Base-by-base conservation (phyloP, 1,284 basidiomycete genomes). In the Ustilago curta region DNA sequence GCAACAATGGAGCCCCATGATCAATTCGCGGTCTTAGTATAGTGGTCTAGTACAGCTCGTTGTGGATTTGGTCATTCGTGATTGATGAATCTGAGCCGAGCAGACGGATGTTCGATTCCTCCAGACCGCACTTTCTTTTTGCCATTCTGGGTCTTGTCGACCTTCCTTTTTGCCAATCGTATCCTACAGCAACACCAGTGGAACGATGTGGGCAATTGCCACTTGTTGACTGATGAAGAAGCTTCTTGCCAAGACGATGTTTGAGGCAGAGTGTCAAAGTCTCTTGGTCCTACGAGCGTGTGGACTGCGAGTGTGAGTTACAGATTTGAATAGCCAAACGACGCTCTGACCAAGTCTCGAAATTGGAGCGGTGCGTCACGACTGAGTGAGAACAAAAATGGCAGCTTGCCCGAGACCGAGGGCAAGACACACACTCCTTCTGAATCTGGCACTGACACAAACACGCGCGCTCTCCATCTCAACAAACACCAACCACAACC, bases 71-170 rank as follows among this genome's bases (percentile, higher is more conserved):
- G 35, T 37, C 35, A 37, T 37, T 43, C 12, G n/a, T 43, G 35
- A 14, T 14, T 37, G 35, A 37, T 42, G 29, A 21, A n/a, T 43
- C 35, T 16, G 55, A 45, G 27, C 68, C 61, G 61, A 70, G 58
- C 61, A 70, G 53, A 64, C 57, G 68, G 68, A 70, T 63, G 68
- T 65, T 70, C 68, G 61, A 70, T 70, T 70, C 68, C 58, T 70
- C 68, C 61, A 55, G 49, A 37, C 29, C 35, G 61, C 61, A 37
- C 16, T 25, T n/a, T 12, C 18, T 40, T 59, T 51, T 57, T 48
- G 42, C 7, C 8, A 18, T 37, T 37, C 16, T 37, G 35, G 14
- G 35, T 37, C 35, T 37, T 37, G 27, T 16, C 6, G 12, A 37
- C 14, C 35, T 37, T 37, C 14, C 35, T 12, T 37, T 16, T 37